Base-by-base conservation (phyloP, 345 rosid species). In the Euclidium syriacum region DNA sequence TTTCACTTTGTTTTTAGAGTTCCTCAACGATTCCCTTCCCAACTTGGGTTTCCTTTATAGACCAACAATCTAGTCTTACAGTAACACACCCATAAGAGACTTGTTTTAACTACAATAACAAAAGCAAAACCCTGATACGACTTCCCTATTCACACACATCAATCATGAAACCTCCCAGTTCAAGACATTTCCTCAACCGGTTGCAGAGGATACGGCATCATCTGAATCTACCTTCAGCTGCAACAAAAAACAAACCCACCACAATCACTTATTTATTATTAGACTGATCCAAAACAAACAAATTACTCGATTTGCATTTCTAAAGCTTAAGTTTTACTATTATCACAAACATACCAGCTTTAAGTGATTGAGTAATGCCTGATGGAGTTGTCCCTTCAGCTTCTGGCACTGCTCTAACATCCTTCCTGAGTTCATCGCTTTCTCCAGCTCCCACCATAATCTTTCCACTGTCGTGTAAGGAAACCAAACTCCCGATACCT, bases 201-300 rank as follows among this genome's bases (percentile, higher is more conserved):
- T 49, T 49, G 65, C 65, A 33, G 70, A 49, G 14, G 75, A 40
- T 30, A 81, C 54, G 3, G 79, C 90, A 67, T 87, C 99, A 12
- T 79, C 73, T 0, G 96, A 85, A 70, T 90, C 97, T 59, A 78
- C 81, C 78, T 87, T 94, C 33, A 85, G 66, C 99, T 92, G 84
- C 44, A 66, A 72, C 75, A 71, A 25, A 51, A n/a, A 49, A 23
- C 25, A 38, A 58, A 43, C 32, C 36, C 30, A 41, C 38, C 24
- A 19, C 10, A 26, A 27, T 14, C 23, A 1, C n/a, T 42, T 6
- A 10, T n/a, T n/a, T n/a, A n/a, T n/a, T n/a, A n/a, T 7, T 26
- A 38, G 30, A 47, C 7, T 49, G 20, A 36, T 30, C 27, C 11
- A 14, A 40, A 38, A 20, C 19, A n/a, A n/a, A n/a, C 36, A 34